phyloP scores from a whole-genome alignment of 1,284 basidiomycete species.

The Dichomitus squalens region DNA sequence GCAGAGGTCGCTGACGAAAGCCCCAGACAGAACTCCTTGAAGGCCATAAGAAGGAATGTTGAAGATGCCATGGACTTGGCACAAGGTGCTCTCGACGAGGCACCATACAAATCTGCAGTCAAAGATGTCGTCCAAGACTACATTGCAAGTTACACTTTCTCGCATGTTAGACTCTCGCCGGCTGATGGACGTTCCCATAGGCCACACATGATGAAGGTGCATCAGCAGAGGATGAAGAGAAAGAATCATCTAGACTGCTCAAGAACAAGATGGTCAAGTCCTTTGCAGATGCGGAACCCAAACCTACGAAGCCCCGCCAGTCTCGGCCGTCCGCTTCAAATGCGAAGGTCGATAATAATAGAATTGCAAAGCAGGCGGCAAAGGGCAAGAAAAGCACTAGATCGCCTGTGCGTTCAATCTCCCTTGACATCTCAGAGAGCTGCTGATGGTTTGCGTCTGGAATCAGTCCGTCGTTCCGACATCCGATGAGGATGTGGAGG shows the following conservation, averaged over 20 bases:
- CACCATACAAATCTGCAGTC: constrained; percentile 46
- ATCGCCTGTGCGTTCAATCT: constrained; percentile 25
- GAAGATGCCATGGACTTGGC: constrained; percentile 46
- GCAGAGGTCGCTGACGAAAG: neutral
- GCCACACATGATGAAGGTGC: neutral
- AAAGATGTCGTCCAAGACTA: constrained; percentile 43
- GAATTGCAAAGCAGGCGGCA: neutral
- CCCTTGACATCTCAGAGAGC: neutral
- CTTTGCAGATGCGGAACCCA: neutral
- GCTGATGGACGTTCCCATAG: neutral
- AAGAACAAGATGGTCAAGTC: constrained; percentile 6
- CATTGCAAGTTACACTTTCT: constrained; percentile 36
- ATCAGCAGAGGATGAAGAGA: neutral
- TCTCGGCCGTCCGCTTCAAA: neutral
- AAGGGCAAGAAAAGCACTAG: constrained; percentile 18
- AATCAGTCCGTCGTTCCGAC: constrained; percentile 28
- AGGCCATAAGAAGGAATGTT: constrained; percentile 47
- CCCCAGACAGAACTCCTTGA: constrained; percentile 47
- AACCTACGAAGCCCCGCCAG: constrained; percentile 5
- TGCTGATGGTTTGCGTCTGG: neutral
- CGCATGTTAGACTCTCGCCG: neutral
- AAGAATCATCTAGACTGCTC: neutral
- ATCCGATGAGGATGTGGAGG: constrained; percentile 20
- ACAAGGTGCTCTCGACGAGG: constrained; percentile 41
- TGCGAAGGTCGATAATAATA: neutral